Conservation (phyloP, 192 early-diverging fungal species). For the Coemansia sp. region DNA sequence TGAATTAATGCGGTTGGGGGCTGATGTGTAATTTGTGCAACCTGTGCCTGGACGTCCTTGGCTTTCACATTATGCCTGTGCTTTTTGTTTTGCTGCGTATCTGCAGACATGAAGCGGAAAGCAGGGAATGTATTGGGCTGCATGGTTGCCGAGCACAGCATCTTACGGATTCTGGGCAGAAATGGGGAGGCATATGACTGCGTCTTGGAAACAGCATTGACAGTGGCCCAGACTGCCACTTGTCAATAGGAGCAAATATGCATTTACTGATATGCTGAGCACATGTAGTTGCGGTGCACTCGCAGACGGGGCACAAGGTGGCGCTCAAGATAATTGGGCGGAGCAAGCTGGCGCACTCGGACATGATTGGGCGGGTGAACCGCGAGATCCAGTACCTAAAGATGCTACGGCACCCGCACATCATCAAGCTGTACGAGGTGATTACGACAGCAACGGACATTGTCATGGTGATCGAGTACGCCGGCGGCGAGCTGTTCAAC, state of each 20-base stretch:
- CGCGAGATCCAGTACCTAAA: conserved; percentile 97
- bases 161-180: not conserved
- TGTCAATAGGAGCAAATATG: not conserved
- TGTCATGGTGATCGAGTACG: conserved; percentile 93
- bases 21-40: conserved; percentile 7
- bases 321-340: conserved; percentile 96
- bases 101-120: not conserved
- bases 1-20: not conserved
- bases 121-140: not conserved
- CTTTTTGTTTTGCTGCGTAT: not conserved
- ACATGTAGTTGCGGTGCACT: conserved; percentile 86
- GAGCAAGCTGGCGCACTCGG: conserved; percentile 86
- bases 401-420: conserved; percentile 93
- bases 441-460: conserved; percentile 95
- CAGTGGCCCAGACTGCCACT: not conserved
- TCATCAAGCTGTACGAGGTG: conserved; percentile 99
- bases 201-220: not conserved
- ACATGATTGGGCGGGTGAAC: conserved; percentile 94
- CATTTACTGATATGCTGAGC: not conserved
- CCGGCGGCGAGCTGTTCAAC: conserved; percentile 81
- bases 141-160: not conserved
- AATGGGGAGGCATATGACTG: conserved; percentile 1
- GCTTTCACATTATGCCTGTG: not conserved
- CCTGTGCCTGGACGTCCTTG: not conserved
- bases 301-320: conserved; percentile 93